Percentiles rank a stretch among this genome's conserved stretches.
phyloP scores from a whole-genome alignment of 768 basidiomycete species.

The Mycena venus region DNA sequence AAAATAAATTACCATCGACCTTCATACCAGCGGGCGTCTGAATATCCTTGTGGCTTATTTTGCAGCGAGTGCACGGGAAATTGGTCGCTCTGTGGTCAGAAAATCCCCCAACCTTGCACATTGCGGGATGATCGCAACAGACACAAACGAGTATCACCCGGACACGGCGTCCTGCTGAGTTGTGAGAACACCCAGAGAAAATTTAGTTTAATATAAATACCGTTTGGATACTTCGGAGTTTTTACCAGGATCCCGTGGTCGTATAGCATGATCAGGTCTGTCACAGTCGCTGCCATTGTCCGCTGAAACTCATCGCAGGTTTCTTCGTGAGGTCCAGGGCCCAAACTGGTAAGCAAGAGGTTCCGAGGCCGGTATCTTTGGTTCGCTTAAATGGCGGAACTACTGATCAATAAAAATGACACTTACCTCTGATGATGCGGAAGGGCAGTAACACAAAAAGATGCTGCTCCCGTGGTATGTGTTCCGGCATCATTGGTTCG shows the following conservation, averaged over 20 bases:
- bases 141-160: slow-evolving; percentile 43
- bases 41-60: slow-evolving; percentile 38
- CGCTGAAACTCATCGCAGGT: neutral
- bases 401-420: neutral
- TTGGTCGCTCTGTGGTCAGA: slow-evolving; percentile 41
- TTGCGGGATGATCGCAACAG: slow-evolving; percentile 49
- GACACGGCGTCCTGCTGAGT: slow-evolving; percentile 22
- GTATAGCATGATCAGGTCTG: neutral
- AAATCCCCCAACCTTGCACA: slow-evolving; percentile 45
- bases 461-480: neutral
- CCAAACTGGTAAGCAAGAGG: neutral
- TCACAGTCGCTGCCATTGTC: neutral
- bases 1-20: slow-evolving; percentile 1
- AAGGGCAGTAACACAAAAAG: slow-evolving; percentile 10
- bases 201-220: neutral
- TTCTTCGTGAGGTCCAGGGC: neutral
- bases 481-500: neutral
- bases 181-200: neutral
- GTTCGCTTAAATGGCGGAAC: neutral
- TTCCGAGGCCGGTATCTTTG: neutral
- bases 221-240: slow-evolving; percentile 9
- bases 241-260: neutral
- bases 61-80: slow-evolving; percentile 44
- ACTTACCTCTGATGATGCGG: neutral
- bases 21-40: slow-evolving; percentile 32